A percentile compares a stretch with the other conserved stretches of the same genome.
phyloP scores from a whole-genome alignment of 1,284 basidiomycete species.

The Kalmanozyma brasiliensis region DNA sequence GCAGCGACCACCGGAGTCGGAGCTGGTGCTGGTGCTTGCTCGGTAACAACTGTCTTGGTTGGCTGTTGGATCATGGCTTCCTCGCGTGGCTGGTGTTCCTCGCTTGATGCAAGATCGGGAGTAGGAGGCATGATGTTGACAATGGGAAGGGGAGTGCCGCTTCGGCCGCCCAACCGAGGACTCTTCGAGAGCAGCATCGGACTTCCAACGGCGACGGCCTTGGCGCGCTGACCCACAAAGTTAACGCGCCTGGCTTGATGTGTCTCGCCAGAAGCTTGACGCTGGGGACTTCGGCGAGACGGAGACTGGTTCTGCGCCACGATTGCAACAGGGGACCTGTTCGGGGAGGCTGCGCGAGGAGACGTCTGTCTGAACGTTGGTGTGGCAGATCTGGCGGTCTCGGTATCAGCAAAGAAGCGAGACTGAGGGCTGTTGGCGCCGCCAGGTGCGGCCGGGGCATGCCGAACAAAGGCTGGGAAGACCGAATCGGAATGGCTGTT shows the following conservation, averaged over 20 bases:
- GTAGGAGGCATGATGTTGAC: conserved; percentile 64
- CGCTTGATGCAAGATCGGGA: conserved; percentile 45
- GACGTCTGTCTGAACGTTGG: conserved; percentile 21
- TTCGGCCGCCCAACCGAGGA: conserved; percentile 26
- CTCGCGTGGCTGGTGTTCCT: conserved; percentile 23
- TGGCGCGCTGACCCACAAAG: conserved; percentile 41
- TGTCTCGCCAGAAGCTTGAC: conserved; percentile 27
- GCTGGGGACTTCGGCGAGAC: conserved; percentile 24
- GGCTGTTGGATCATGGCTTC: conserved; percentile 14
- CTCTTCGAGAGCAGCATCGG: conserved; percentile 45
- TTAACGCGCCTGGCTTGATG: conserved; percentile 51
- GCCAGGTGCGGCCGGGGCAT: conserved; percentile 23
- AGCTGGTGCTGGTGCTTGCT: conserved; percentile 3
- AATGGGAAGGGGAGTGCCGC: conserved; percentile 37
- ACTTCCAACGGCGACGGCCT: conserved; percentile 48
- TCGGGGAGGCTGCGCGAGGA: conserved; percentile 11
- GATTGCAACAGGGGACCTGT: neutral
- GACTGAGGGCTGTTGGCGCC: conserved; percentile 34
- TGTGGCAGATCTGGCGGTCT: conserved; percentile 16
- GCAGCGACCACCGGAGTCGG: neutral
- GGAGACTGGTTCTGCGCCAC: conserved; percentile 7
- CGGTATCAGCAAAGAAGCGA: conserved; percentile 22
- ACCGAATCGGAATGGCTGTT: conserved; percentile 43
- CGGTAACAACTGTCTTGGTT: conserved; percentile 8
- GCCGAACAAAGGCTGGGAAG: conserved; percentile 48